Base-by-base conservation (phyloP, 2,329 filamentous ascomycete genomes). In the Zymoseptoria brevis region DNA sequence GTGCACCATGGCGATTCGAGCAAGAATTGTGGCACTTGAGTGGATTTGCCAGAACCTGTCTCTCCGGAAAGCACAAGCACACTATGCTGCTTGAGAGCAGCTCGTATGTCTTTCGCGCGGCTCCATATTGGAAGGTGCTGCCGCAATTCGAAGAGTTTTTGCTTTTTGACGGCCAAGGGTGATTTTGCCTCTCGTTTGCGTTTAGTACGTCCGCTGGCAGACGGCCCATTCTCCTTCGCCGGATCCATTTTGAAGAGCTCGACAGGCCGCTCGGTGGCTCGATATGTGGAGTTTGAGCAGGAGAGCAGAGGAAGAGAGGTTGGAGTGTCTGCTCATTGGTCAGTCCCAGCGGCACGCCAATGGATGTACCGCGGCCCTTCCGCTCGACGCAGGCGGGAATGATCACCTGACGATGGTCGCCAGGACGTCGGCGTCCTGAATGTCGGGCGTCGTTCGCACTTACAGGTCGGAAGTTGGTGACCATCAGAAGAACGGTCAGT, bases 41-140 rank as follows among this genome's bases (percentile, higher is more conserved):
- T 99, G 77, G 89, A 95, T 76, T 99, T 99, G 71, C 94, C 94
- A 13, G 90, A 96, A 72, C 94, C 94, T 0, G 94, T 99, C 74
- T 97, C 93, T 76, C 93, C 93, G 2, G 94, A 87, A 13, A 99
- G 77, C 0, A 99, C 80, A 55, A 99, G 82, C 1, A 96, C 84
- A 68, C 95, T 84, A 35, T 83, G 70, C 16, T 71, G 76, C 11
- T 78, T 77, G 6, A 96, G 75, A 1, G 83, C 79, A 16, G 79
- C 70, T 41, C 85, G 84, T 54, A 96, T 95, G 24, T 87, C 81
- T 35, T 86, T 78, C 53, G 84, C 84, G 64, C 91, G 83, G 3
- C 81, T 76, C 84, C 89, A 96, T 65, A 96, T 93, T 0, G 92
- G 92, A 3, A 96, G 80, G 13, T 83, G 79, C 69, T 87, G 83